Evolutionary conservation across 2,329 filamentous ascomycete species (phyloP), one percentile per base, ranked within the genome.

Genomic region (Colletotrichum theobromicola): DNA sequence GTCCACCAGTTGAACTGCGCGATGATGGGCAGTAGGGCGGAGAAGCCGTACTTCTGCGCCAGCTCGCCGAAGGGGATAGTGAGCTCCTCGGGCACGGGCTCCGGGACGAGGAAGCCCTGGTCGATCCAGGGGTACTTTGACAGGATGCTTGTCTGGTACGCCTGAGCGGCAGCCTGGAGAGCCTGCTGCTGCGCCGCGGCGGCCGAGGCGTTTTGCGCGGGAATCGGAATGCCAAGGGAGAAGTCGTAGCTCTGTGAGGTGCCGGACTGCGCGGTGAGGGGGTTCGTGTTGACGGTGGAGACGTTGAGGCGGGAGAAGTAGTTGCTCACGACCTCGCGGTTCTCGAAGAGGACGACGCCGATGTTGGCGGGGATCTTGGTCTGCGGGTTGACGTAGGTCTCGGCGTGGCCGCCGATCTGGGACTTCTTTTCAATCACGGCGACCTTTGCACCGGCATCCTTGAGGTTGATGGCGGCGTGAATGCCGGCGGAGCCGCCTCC

Each of bases 81-180:
- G 1, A 89, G 79, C 55, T 88, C 87, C 34, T 84, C 81, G 0
- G 87, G 87, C 1, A 88, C 83, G 8, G 83, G 81, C n/a, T 83
- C 76, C 1, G 87, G 86, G 0, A 90, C 64, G 34, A 70, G 80
- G 68, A 83, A 84, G 2, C 84, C 83, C 12, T 71, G 21, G 32
- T 77, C 69, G 50, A 79, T 65, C 70, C 70, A 74, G 32, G 53
- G 53, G 65, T 75, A 75, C 61, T 70, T 74, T 32, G 70, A 55
- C 30, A 74, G 34, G 10, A 75, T 57, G 61, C 66, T 75, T 7
- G 28, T 42, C 5, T 60, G 42, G 65, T 74, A 75, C 15, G 70
- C 42, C 70, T 66, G 64, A 32, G 26, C 70, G 5, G 74, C 74
- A 7, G 66, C 64, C 37, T 65, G 50, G 15, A 73, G 8, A 16